phyloP scores from a whole-genome alignment of 768 basidiomycete genomes.

The button mushroom (Agaricus bisporus) region DNA sequence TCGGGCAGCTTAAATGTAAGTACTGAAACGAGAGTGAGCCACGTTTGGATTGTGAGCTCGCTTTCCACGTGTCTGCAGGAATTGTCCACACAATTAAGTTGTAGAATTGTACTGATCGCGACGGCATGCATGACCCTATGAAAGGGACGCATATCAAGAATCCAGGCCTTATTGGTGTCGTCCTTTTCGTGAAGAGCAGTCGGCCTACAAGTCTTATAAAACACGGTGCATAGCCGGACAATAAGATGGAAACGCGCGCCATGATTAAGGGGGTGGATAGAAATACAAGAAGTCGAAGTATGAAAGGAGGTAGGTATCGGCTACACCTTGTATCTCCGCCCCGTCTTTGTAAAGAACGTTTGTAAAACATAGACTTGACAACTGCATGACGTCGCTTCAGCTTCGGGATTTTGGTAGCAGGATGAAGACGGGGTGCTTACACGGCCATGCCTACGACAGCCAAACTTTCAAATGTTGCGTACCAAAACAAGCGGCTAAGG shows the following conservation, averaged over 20 bases:
- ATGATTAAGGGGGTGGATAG: slow-evolving; percentile 5
- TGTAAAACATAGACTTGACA: slow-evolving; percentile 89
- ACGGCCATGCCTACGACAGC: slow-evolving; percentile 81
- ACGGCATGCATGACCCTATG: not conserved
- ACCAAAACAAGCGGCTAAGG: slow-evolving; percentile 86
- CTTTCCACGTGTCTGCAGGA: not conserved
- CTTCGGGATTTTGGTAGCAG: not conserved
- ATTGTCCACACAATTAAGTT: not conserved
- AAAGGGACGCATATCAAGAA: not conserved
- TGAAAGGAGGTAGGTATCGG: not conserved
- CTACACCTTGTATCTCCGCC: slow-evolving; percentile 83
- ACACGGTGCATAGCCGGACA: not conserved
- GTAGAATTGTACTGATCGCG: not conserved
- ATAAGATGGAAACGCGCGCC: slow-evolving; percentile 4
- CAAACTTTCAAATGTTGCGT: slow-evolving; percentile 74
- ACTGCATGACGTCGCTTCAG: slow-evolving; percentile 31
- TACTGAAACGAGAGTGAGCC: not conserved
- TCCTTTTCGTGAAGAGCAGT: not conserved
- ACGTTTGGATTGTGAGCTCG: not conserved
- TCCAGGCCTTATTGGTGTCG: too few species aligned
- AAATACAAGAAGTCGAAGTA: slow-evolving; percentile 6
- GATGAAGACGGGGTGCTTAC: slow-evolving; percentile 41
- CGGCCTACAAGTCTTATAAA: slow-evolving; percentile 4
- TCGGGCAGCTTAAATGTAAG: not conserved
- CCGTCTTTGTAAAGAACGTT: slow-evolving; percentile 95